Conservation (phyloP, 2,329 filamentous ascomycete species). For the Aspergillus tubingensis region DNA sequence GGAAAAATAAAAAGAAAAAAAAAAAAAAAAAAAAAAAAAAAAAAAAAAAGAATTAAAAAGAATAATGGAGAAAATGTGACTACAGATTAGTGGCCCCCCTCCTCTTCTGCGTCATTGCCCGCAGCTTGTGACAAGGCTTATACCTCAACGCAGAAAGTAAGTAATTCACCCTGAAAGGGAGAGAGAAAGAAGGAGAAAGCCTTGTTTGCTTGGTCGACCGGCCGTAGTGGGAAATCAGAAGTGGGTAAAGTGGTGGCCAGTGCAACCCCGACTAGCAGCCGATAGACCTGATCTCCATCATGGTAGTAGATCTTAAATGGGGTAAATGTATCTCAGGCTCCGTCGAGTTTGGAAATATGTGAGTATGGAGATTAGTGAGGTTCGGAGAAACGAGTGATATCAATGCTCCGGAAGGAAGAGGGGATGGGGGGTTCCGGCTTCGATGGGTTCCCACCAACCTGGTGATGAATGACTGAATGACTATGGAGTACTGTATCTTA, state of each 20-base stretch:
- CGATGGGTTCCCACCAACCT: constrained; percentile 21
- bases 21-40: neutral
- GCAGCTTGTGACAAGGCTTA: constrained; percentile 27
- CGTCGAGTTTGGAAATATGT: constrained; percentile 14
- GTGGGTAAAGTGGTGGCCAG: constrained; percentile 33
- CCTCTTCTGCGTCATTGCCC: constrained; percentile 6
- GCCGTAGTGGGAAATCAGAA: constrained; percentile 16
- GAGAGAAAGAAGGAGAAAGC: constrained; percentile 8
- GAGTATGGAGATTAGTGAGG: constrained; percentile 10
- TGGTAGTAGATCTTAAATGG: constrained; percentile 35
- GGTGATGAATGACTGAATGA: neutral
- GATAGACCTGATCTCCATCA: constrained; percentile 41
- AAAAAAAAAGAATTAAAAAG: neutral
- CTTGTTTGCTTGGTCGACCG: constrained; percentile 15
- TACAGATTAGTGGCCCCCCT: neutral
- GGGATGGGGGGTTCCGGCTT: constrained; percentile 8
- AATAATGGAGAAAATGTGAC: constrained; percentile 5
- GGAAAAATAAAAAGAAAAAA: neutral
- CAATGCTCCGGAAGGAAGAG: constrained; percentile 22
- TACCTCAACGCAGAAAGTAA: constrained; percentile 11
- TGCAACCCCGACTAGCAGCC: constrained; percentile 35
- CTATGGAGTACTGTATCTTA: no score
- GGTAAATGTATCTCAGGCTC: constrained; percentile 9
- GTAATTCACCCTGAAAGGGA: no score
- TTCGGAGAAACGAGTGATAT: constrained; percentile 19